Conservation (phyloP, 768 basidiomycete genomes). For the Omphalotus guepiniiformis region DNA sequence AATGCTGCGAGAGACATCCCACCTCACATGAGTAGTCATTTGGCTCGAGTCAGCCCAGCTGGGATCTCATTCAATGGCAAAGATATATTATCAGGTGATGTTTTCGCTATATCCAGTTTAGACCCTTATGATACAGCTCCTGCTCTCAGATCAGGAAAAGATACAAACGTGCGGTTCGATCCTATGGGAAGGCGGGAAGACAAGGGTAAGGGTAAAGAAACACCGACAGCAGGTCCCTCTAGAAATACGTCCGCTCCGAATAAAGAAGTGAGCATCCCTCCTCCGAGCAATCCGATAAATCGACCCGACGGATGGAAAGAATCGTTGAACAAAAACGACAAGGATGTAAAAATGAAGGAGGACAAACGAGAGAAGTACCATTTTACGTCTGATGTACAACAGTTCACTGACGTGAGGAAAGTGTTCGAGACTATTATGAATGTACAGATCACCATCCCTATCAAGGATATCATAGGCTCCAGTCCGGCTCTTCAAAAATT, state of each 20-base stretch:
- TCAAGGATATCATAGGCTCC: background rate
- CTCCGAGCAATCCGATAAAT: conserved; percentile 7
- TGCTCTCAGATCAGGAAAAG: background rate
- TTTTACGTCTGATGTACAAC: conserved; percentile 1
- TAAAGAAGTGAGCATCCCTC: background rate
- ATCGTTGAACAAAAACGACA: background rate
- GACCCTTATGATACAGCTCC: background rate
- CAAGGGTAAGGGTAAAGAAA: no score
- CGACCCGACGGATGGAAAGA: conserved; percentile 7
- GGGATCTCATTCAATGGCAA: background rate
- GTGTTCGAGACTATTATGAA: background rate
- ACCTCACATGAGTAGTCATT: background rate
- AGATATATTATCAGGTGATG: background rate
- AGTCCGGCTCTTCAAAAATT: background rate
- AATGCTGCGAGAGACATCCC: background rate
- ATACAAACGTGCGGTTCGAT: background rate
- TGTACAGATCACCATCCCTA: background rate
- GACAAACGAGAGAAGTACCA: background rate
- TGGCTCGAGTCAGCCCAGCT: background rate
- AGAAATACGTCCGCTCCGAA: background rate
- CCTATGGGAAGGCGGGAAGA: background rate
- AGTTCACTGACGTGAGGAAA: background rate
- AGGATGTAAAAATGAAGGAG: background rate
- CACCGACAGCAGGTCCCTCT: background rate
- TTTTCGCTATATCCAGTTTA: background rate